phyloP scores from a whole-genome alignment of 2,329 filamentous ascomycete species.

The Xylaria sp. region DNA sequence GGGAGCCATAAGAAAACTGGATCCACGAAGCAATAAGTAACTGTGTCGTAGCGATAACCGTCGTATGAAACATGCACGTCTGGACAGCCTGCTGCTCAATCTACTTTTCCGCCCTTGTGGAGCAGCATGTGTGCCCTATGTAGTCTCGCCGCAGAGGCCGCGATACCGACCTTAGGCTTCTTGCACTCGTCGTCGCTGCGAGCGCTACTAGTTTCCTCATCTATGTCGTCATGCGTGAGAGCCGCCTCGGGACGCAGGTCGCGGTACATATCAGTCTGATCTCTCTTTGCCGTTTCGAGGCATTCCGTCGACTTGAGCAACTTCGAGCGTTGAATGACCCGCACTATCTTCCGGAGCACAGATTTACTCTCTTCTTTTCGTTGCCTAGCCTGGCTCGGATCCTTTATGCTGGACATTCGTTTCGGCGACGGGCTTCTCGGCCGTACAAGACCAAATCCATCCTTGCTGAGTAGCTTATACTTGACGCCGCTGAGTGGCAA shows the following conservation, averaged over 20 bases:
- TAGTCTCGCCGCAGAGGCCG: slow-evolving; percentile 16
- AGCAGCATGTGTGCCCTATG: slow-evolving; percentile 23
- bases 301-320: background rate
- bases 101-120: background rate
- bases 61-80: background rate
- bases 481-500: slow-evolving; percentile 25
- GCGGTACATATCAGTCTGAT: slow-evolving; percentile 27
- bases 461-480: slow-evolving; percentile 21
- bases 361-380: slow-evolving; percentile 2
- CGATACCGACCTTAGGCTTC: slow-evolving; percentile 17
- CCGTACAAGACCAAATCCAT: slow-evolving; percentile 27
- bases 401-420: background rate
- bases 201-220: background rate
- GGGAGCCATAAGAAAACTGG: no score
- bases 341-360: slow-evolving; percentile 11
- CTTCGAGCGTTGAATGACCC: slow-evolving; percentile 10
- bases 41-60: background rate
- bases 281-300: background rate
- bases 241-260: background rate
- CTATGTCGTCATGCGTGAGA: background rate
- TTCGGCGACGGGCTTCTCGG: slow-evolving; percentile 1
- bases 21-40: background rate
- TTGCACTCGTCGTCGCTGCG: slow-evolving; percentile 20
- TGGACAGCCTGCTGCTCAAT: background rate
- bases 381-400: background rate